Evolutionary conservation across 2,329 filamentous ascomycete species (phyloP).

Genomic region (Volutella citrinella): DNA sequence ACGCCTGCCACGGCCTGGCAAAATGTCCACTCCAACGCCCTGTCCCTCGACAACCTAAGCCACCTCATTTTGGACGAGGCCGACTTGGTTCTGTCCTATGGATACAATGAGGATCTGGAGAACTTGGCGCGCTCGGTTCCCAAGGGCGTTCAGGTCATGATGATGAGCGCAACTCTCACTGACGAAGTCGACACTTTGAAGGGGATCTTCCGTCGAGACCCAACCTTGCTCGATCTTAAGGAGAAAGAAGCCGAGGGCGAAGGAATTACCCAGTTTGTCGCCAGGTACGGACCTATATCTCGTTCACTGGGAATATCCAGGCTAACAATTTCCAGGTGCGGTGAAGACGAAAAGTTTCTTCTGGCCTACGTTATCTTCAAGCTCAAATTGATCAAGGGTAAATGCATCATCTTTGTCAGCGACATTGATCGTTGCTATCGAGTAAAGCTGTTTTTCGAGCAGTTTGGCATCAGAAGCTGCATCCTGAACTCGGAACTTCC

Average conservation of each 20-base stretch:
- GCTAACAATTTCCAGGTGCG: slow-evolving; percentile 54
- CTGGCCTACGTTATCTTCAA: slow-evolving; percentile 94
- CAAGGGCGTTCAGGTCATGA: slow-evolving; percentile 80
- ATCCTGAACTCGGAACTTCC: slow-evolving; percentile 93
- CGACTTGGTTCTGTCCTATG: slow-evolving; percentile 89
- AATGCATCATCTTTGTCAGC: slow-evolving; percentile 69
- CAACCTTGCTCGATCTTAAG: slow-evolving; percentile 76
- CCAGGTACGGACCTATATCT: slow-evolving; percentile 53
- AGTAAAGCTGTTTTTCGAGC: slow-evolving; percentile 91
- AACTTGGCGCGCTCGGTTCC: slow-evolving; percentile 75
- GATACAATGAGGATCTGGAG: slow-evolving; percentile 86
- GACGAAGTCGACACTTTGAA: slow-evolving; percentile 84
- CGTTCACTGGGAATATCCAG: background rate
- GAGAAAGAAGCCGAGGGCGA: slow-evolving; percentile 75
- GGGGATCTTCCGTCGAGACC: slow-evolving; percentile 78
- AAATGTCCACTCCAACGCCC: slow-evolving; percentile 63
- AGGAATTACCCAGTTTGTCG: slow-evolving; percentile 80
- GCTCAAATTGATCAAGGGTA: slow-evolving; percentile 88
- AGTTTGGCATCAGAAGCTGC: slow-evolving; percentile 92
- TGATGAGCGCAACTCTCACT: slow-evolving; percentile 92
- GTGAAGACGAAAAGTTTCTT: slow-evolving; percentile 96
- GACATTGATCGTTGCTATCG: slow-evolving; percentile 88
- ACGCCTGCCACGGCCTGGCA: slow-evolving; percentile 82
- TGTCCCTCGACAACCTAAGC: slow-evolving; percentile 68
- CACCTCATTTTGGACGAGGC: slow-evolving; percentile 91